phyloP scores from a whole-genome alignment of 2,329 filamentous ascomycete species.

The Sclerotinia glacialis region DNA sequence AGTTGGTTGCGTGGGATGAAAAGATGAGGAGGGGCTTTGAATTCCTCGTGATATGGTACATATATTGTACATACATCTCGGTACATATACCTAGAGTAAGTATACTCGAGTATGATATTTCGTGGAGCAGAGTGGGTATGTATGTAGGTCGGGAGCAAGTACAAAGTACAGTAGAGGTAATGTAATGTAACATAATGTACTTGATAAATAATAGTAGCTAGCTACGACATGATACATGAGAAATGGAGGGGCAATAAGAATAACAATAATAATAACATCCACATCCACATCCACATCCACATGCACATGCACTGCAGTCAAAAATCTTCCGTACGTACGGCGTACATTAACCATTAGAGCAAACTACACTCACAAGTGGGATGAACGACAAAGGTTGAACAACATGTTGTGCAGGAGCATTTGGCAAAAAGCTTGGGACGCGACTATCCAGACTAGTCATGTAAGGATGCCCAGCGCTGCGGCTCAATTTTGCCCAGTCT shows the following conservation, averaged over 20 bases:
- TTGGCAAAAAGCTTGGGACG: background rate
- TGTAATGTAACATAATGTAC: background rate
- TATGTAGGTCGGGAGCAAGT: background rate
- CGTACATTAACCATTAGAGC: too few relatives aligned
- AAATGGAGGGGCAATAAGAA: too few relatives aligned
- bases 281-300: background rate
- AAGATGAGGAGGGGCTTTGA: too few relatives aligned
- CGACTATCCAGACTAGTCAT: background rate
- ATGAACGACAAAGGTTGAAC: background rate
- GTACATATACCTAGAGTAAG: background rate
- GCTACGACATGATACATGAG: constrained; percentile 7
- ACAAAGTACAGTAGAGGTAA: too few relatives aligned
- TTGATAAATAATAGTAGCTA: background rate
- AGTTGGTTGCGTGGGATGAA: background rate
- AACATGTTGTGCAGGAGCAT: constrained; percentile 6
- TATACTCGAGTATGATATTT: too few relatives aligned
- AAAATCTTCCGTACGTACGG: background rate
- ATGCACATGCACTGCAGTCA: too few relatives aligned
- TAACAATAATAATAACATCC: background rate
- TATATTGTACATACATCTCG: too few relatives aligned
- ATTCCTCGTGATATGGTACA: background rate
- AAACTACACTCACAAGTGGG: background rate
- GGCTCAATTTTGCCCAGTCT: constrained; percentile 5
- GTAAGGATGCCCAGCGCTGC: constrained; percentile 12
- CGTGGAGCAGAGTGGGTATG: background rate